Percentiles rank a stretch among this genome's conserved stretches.
phyloP scores from a whole-genome alignment of 805 yeast species.

The Candida saitoana region DNA sequence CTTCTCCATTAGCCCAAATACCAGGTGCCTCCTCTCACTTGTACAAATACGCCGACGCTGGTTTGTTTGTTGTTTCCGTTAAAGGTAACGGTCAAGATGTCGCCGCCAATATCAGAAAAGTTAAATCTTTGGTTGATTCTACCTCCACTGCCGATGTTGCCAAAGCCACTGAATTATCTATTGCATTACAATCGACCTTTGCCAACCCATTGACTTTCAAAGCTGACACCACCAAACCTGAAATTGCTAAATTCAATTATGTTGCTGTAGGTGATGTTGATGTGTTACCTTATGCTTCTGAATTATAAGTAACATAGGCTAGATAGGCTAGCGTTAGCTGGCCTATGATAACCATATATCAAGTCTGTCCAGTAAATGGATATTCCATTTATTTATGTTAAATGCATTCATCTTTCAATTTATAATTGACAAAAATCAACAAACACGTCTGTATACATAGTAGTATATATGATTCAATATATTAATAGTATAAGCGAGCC shows the following conservation, averaged over 20 bases:
- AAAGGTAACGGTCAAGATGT: slow-evolving; percentile 59
- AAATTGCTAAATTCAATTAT: slow-evolving; percentile 66
- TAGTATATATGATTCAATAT: slow-evolving; percentile 1
- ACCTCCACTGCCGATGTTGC: slow-evolving; percentile 44
- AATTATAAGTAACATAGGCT: slow-evolving; percentile 57
- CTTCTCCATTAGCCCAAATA: slow-evolving; percentile 47
- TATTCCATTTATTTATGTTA: too few species aligned
- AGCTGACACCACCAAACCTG: slow-evolving; percentile 32
- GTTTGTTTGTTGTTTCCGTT: slow-evolving; percentile 70
- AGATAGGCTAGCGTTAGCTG: too few species aligned
- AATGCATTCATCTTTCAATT: neutral
- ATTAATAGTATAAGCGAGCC: neutral
- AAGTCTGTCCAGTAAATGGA: too few species aligned
- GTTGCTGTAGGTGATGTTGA: slow-evolving; percentile 88
- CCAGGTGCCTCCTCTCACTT: slow-evolving; percentile 51
- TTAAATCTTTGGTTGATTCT: slow-evolving; percentile 41
- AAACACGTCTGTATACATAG: too few species aligned
- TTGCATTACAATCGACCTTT: slow-evolving; percentile 39
- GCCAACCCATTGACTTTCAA: slow-evolving; percentile 27
- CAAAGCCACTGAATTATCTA: slow-evolving; percentile 39
- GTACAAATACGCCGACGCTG: slow-evolving; percentile 69
- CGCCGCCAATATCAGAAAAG: slow-evolving; percentile 55
- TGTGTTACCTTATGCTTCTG: slow-evolving; percentile 83
- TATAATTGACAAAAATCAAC: neutral
- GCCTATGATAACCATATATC: too few species aligned